These are phyloP conservation scores for Aspergillus nomiae DNA, from an alignment of 2,329 filamentous ascomycete species.

Conservation along the genomic window DNA sequence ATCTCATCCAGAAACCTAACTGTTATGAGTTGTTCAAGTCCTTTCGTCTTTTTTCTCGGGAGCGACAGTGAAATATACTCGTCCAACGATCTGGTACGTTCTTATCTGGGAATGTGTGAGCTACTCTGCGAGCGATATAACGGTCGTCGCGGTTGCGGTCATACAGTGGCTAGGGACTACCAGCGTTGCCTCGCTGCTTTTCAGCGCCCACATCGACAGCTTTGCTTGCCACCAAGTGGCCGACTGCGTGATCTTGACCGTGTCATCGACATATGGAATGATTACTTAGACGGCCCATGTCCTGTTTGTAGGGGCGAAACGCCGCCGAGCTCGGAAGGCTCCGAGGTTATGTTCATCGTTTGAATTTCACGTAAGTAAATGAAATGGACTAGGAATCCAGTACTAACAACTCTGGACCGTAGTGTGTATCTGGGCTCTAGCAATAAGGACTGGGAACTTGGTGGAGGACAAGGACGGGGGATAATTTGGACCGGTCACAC, in stretches of 20 bases:
- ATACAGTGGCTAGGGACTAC: background rate
- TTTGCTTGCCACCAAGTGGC: background rate
- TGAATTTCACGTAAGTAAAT: background rate
- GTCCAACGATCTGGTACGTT: background rate
- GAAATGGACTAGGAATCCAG: background rate
- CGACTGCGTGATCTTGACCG: background rate
- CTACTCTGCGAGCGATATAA: background rate
- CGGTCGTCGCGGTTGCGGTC: background rate
- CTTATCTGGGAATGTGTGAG: background rate
- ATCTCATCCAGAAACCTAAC: background rate
- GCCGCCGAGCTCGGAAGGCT: background rate
- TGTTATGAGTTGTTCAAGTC: background rate
- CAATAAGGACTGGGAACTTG: background rate
- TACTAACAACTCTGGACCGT: background rate
- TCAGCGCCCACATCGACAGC: background rate
- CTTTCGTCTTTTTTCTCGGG: rapidly evolving
- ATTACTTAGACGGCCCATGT: background rate
- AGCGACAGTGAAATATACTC: too few relatives aligned
- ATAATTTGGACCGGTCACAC: background rate
- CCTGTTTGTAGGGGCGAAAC: background rate
- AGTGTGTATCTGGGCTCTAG: background rate
- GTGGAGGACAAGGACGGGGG: background rate
- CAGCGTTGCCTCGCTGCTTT: background rate
- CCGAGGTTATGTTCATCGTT: background rate
- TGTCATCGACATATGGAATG: background rate